Evolutionary conservation across 31 red algal species (phyloP), one percentile per base, ranked within the genome.

Genomic region (Pterothamnion heteromorphum): DNA sequence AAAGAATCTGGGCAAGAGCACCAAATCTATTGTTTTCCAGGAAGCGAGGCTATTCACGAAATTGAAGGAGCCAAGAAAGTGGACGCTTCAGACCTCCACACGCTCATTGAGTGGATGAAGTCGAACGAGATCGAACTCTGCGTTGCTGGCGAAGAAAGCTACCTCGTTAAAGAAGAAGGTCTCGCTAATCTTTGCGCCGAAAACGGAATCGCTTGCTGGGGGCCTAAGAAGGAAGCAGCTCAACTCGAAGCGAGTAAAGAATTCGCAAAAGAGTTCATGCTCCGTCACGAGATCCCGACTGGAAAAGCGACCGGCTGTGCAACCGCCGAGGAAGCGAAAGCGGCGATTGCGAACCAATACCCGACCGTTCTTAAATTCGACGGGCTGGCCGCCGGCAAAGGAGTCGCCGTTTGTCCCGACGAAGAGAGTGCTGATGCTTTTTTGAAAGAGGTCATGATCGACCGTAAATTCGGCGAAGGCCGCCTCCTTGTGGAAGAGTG

Each of bases 171-270:
- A 83, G 80, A 22, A 22, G 80, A 83, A 83, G 97, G 97, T 0
- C 64, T 99, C 3, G 96, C 93, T 18, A 95, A 99, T 44, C 84
- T 99, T 38, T 32, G 22, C 36, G 89, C 80, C 26, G 87, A 87
- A 37, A 43, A 18, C 5, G 89, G 89, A 22, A 30, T 91, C 5
- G 4, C 64, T 4, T 86, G 64, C 76, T 91, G 89, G 74, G 89
- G 89, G 22, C 89, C 89, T 18, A 4, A 24, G 4, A 86, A 85
- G 34, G 74, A 24, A 18, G 4, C 76, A n/a, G 89, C 89, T 5
- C 89, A 86, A n/a, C 89, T 91, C 22, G 89, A 91, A 32, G 89
- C 76, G 3, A 33, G 23, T 18, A 91, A 91, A 35, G 76, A 22
- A 20, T 91, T 91, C 85, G 22, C 89, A n/a, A 85, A 86, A 14